These are phyloP conservation scores for Orbilia quercus DNA, from an alignment of 2,329 filamentous ascomycete species.

Conservation along the genomic window DNA sequence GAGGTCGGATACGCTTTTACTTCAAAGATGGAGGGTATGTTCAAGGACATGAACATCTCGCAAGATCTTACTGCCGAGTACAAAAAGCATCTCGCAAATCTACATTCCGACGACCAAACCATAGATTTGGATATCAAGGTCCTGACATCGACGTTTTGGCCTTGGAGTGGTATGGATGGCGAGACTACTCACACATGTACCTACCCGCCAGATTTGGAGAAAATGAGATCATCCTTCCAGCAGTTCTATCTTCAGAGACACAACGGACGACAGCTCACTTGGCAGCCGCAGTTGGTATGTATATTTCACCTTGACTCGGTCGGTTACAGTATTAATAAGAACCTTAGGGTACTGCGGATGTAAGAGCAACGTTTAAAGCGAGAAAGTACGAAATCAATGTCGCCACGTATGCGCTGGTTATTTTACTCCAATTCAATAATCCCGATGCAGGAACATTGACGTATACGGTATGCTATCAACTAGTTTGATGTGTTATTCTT, in stretches of 20 bases:
- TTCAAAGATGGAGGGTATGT: conserved; percentile 93
- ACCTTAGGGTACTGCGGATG: conserved; percentile 74
- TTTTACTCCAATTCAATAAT: conserved; percentile 90
- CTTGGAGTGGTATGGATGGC: conserved; percentile 83
- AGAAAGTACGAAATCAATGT: conserved; percentile 90
- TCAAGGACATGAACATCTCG: conserved; percentile 92
- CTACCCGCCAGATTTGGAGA: conserved; percentile 79
- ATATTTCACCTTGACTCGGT: not conserved
- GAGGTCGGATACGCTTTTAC: conserved; percentile 96
- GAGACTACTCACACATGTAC: conserved; percentile 72
- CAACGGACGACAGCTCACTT: conserved; percentile 87
- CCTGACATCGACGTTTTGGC: conserved; percentile 94
- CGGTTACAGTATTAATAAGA: conserved; percentile 9
- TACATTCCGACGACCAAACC: conserved; percentile 69
- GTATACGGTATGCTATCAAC: conserved; percentile 13
- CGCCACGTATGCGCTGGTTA: conserved; percentile 90
- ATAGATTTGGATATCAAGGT: conserved; percentile 86
- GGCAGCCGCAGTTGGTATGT: conserved; percentile 73
- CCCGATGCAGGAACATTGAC: conserved; percentile 62
- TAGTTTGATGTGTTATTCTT: not conserved
- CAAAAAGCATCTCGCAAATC: conserved; percentile 74
- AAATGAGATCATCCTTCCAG: conserved; percentile 84
- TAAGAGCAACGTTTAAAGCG: conserved; percentile 81
- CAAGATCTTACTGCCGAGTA: conserved; percentile 83
- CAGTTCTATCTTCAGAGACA: conserved; percentile 88